Evolutionary conservation across 352 stramenopile genomes (phyloP), one percentile per base, ranked within the genome.

Genomic region (Phytophthora tentaculata): DNA sequence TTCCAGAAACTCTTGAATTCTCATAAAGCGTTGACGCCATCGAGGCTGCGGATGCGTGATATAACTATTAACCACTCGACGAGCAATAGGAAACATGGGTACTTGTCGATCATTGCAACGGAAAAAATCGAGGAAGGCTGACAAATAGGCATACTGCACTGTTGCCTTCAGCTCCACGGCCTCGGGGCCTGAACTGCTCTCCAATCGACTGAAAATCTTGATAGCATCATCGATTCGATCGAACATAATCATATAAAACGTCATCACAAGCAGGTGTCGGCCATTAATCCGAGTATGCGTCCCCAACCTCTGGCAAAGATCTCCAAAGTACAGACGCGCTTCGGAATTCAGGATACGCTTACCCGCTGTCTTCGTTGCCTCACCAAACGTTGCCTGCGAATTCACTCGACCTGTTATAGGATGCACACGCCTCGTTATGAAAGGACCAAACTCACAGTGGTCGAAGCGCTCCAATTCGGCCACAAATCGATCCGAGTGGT

Each of bases 41-140:
- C 81, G 79, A 29, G 74, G 67, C 9, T 86, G 69, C 6, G 70
- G 67, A 37, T 87, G 74, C 5, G 68, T 52, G 10, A 24, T 16
- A 67, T 90, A 84, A 26, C 74, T 81, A 3, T 47, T 28, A 54
- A 78, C 74, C 0, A 75, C 71, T 16, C 41, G 67, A 43, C 82
- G 79, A 62, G 81, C 81, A 20, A 71, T 52, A 1, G 28, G 19
- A 59, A 90, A 86, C 39, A 19, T 57, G 9, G 5, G 28, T 1
- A 13, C 22, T 20, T 64, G 22, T 1, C 76, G 49, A 26, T 26
- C 56, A 43, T 50, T 19, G 20, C 52, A 24, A 5, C 70, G 65
- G 43, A 84, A 86, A 51, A 89, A 84, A 49, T 91, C 81, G 29
- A 93, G 66, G 66, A 88, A 93, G 23, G 77, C 71, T 45, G 56